phyloP scores from a whole-genome alignment of 2,329 filamentous ascomycete genomes.

The Knufia fluminis region DNA sequence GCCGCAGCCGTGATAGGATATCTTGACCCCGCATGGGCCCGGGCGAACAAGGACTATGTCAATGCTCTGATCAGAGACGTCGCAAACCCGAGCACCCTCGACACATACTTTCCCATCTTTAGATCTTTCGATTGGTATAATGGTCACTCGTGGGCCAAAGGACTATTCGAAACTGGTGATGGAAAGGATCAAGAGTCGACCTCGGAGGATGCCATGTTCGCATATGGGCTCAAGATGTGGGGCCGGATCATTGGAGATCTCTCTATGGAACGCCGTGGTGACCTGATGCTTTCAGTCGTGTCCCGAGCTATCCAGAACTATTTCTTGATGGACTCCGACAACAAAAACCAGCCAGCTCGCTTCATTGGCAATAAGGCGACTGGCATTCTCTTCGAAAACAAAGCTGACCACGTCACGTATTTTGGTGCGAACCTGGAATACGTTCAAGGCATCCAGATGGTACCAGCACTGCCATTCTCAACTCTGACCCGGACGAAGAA shows the following conservation, averaged over 20 bases:
- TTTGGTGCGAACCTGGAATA: conserved; percentile 67
- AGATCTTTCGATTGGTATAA: conserved; percentile 89
- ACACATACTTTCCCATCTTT: conserved; percentile 70
- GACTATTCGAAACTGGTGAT: conserved; percentile 44
- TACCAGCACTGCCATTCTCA: conserved; percentile 62
- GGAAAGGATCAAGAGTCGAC: conserved; percentile 63
- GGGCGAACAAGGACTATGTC: conserved; percentile 66
- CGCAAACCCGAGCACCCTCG: conserved; percentile 63
- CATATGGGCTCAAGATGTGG: conserved; percentile 92
- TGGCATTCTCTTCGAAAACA: conserved; percentile 80
- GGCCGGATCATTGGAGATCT: conserved; percentile 65
- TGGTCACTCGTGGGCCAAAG: conserved; percentile 84
- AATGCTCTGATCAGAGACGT: conserved; percentile 76
- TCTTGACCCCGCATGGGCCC: conserved; percentile 66
- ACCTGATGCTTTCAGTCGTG: conserved; percentile 74
- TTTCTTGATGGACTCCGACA: conserved; percentile 67
- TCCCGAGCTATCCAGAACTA: conserved; percentile 65
- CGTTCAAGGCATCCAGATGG: conserved; percentile 71
- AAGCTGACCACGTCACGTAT: conserved; percentile 85
- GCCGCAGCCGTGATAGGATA: conserved; percentile 73
- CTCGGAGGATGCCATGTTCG: conserved; percentile 80
- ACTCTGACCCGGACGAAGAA: conserved; percentile 54
- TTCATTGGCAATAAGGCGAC: conserved; percentile 71
- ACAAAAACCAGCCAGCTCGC: conserved; percentile 61
- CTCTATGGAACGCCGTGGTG: conserved; percentile 72